Conservation (phyloP, 108 stramenopile species). For the Nitzschia sp. region DNA sequence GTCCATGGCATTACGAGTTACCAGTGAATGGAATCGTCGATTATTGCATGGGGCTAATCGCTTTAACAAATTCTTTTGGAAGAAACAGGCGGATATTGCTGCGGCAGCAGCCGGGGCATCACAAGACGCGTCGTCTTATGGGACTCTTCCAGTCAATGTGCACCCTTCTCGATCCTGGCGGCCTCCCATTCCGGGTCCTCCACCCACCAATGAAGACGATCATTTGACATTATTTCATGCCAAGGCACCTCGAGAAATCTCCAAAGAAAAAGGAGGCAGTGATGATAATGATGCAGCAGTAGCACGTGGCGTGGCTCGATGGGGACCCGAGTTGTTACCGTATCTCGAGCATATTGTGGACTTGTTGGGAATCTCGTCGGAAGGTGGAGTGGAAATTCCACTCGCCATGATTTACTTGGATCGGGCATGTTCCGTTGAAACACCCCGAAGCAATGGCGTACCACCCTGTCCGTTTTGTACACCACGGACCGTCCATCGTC, state of each 20-base stretch:
- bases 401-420: slow-evolving; percentile 58
- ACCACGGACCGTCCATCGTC: slow-evolving; percentile 48
- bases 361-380: slow-evolving; percentile 11
- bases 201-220: slow-evolving; percentile 15
- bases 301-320: slow-evolving; percentile 22
- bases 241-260: slow-evolving; percentile 9
- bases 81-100: slow-evolving; percentile 3
- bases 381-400: slow-evolving; percentile 27
- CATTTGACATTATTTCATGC: slow-evolving; percentile 48
- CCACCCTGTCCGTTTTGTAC: slow-evolving; percentile 44
- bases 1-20: slow-evolving; percentile 29
- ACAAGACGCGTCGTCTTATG: slow-evolving; percentile 3
- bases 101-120: neutral
- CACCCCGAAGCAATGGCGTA: slow-evolving; percentile 32
- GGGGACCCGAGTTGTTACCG: slow-evolving; percentile 47
- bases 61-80: slow-evolving; percentile 6
- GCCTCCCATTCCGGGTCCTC: slow-evolving; percentile 19
- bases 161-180: slow-evolving; percentile 30
- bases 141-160: slow-evolving; percentile 26
- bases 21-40: slow-evolving; percentile 43
- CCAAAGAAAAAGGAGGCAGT: neutral
- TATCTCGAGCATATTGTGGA: slow-evolving; percentile 35
- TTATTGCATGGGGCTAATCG: slow-evolving; percentile 17
- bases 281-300: too few species aligned
- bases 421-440: slow-evolving; percentile 54